These are phyloP conservation scores for Corchorus capsularis DNA, from an alignment of 345 rosid genomes.

Conservation along the genomic window DNA sequence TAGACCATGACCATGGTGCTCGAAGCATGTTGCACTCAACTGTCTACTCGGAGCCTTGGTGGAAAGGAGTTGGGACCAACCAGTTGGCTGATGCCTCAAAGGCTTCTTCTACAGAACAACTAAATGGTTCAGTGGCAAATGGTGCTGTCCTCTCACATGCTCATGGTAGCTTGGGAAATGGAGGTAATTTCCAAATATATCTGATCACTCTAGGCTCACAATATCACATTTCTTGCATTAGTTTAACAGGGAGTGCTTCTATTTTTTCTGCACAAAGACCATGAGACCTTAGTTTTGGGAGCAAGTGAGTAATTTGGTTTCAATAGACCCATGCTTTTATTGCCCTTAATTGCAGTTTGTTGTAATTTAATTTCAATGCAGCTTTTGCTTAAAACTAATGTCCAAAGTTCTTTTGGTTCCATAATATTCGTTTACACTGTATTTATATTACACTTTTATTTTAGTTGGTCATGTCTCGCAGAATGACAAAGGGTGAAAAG, in stretches of 20 bases:
- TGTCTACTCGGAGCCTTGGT: constrained; percentile 49
- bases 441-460: not conserved
- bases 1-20: constrained; percentile 36
- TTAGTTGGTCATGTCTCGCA: not conserved
- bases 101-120: constrained; percentile 27
- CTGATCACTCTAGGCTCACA: constrained; percentile 20
- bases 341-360: not conserved
- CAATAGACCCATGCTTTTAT: not conserved
- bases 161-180: constrained; percentile 27
- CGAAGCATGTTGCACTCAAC: constrained; percentile 35
- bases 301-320: not conserved
- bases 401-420: not conserved
- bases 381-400: not conserved
- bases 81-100: constrained; percentile 33
- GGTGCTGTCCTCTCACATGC: constrained; percentile 29
- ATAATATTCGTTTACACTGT: not conserved
- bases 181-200: constrained; percentile 25
- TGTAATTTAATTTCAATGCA: not conserved
- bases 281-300: not conserved
- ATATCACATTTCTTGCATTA: constrained; percentile 19
- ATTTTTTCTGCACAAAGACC: constrained; percentile 1
- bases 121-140: constrained; percentile 29
- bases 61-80: constrained; percentile 43
- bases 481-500: not conserved
- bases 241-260: not conserved